Conservation (phyloP, 176 grass and related monocot species). For the Eleusine coracana region DNA sequence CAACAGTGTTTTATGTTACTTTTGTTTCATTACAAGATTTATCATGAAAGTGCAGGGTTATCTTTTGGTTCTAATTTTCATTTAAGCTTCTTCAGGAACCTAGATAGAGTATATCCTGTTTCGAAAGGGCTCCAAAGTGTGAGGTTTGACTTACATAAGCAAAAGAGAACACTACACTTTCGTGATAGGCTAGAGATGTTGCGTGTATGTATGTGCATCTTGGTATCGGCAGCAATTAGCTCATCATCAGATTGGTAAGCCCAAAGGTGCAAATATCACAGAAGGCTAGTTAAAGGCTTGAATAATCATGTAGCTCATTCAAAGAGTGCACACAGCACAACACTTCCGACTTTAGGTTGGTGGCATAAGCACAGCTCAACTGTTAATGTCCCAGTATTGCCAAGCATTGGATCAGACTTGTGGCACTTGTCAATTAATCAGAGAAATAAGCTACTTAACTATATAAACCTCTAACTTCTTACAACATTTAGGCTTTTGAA, state of each 20-base stretch:
- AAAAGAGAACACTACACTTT: neutral
- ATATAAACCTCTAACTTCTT: neutral
- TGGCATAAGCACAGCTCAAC: neutral
- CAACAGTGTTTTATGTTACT: neutral
- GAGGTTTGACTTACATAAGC: neutral
- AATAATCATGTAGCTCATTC: neutral
- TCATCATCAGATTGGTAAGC: neutral
- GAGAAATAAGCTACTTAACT: constrained; percentile 9
- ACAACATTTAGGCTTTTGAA: too few relatives aligned
- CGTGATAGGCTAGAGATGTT: neutral
- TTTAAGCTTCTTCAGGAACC: neutral
- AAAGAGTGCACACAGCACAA: neutral
- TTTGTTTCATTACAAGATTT: neutral
- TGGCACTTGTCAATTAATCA: neutral
- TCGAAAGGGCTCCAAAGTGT: neutral
- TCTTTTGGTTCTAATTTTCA: neutral
- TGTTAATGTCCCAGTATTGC: neutral
- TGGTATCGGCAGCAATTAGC: neutral
- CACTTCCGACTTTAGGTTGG: neutral
- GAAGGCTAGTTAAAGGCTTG: neutral
- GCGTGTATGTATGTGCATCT: neutral
- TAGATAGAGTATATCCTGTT: neutral
- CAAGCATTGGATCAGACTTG: neutral
- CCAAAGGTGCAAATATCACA: neutral
- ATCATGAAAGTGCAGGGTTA: neutral